Conservation (phyloP, 2,329 filamentous ascomycete genomes). For the Calonectria leucothoes region DNA sequence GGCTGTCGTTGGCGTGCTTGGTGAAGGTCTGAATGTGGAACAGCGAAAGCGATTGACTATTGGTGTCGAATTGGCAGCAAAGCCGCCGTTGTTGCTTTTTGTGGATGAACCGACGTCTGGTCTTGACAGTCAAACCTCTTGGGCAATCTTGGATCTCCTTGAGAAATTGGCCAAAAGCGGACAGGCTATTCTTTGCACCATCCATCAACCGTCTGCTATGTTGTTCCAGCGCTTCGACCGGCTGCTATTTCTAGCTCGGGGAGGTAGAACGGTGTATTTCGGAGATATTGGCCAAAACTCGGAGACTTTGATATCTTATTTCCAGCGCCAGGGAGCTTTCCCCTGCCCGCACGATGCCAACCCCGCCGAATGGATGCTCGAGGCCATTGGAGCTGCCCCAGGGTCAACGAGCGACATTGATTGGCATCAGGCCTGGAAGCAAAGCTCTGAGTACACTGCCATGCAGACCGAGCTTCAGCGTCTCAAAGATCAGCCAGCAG, state of each 20-base stretch:
- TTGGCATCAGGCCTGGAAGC: slow-evolving; percentile 72
- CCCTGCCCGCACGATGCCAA: slow-evolving; percentile 76
- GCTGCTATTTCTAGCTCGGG: slow-evolving; percentile 80
- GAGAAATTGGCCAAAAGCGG: slow-evolving; percentile 90
- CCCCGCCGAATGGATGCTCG: slow-evolving; percentile 84
- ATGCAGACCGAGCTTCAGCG: slow-evolving; percentile 69
- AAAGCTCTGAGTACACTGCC: slow-evolving; percentile 64
- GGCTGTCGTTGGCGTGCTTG: slow-evolving; percentile 89
- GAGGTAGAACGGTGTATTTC: slow-evolving; percentile 84
- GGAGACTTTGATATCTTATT: slow-evolving; percentile 76
- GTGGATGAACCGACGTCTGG: slow-evolving; percentile 95
- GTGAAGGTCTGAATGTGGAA: slow-evolving; percentile 82
- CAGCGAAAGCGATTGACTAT: slow-evolving; percentile 86
- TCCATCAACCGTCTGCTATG: slow-evolving; percentile 96
- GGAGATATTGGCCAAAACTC: slow-evolving; percentile 81
- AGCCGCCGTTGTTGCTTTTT: slow-evolving; percentile 89
- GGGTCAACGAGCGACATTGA: slow-evolving; percentile 72
- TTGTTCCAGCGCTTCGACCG: slow-evolving; percentile 92
- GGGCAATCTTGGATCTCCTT: slow-evolving; percentile 88
- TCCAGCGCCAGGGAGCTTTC: slow-evolving; percentile 76
- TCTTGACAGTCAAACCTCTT: slow-evolving; percentile 91
- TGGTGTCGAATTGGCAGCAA: slow-evolving; percentile 94
- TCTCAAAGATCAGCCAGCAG: slow-evolving; percentile 55
- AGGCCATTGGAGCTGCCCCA: slow-evolving; percentile 71
- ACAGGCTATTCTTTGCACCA: slow-evolving; percentile 93